These are phyloP conservation scores for Aphanomyces cochlioides DNA, from an alignment of 352 stramenopile species.

Conservation along the genomic window DNA sequence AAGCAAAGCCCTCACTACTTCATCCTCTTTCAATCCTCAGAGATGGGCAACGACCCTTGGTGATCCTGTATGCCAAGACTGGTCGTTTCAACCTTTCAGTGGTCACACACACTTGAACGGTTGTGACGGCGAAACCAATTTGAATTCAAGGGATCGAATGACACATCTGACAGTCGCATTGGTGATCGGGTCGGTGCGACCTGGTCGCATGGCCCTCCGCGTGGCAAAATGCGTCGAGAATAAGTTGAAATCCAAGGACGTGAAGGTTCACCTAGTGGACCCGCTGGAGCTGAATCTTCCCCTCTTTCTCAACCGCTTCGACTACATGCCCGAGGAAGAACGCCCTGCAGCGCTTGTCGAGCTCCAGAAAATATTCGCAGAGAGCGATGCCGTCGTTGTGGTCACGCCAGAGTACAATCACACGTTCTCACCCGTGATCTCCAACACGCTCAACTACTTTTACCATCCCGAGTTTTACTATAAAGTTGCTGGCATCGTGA, in stretches of 20 bases:
- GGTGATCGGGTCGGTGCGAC: constrained; percentile 18
- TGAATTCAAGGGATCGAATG: not conserved
- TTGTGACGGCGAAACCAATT: not conserved
- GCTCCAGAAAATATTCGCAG: constrained; percentile 32
- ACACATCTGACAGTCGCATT: constrained; percentile 10
- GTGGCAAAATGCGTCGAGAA: not conserved
- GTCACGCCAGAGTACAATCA: constrained; percentile 76
- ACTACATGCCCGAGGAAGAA: constrained; percentile 26
- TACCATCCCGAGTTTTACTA: constrained; percentile 50
- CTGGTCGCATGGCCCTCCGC: constrained; percentile 14
- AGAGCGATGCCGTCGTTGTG: constrained; percentile 55
- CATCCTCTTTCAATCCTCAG: not conserved
- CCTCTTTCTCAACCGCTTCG: constrained; percentile 16
- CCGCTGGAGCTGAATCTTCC: constrained; percentile 15
- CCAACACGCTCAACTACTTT: constrained; percentile 51
- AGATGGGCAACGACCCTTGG: not conserved
- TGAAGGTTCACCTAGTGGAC: constrained; percentile 23
- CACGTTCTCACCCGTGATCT: constrained; percentile 47
- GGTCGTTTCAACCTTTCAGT: not conserved
- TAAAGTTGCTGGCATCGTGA: constrained; percentile 54
- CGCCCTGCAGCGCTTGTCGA: constrained; percentile 11
- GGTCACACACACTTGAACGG: not conserved
- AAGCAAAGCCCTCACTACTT: not conserved
- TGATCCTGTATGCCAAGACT: not conserved
- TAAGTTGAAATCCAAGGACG: constrained; percentile 1